A percentile compares a stretch with the other conserved stretches of the same genome.
Conservation (phyloP, 768 basidiomycete genomes). For the Pleurotus tuber-regium region DNA sequence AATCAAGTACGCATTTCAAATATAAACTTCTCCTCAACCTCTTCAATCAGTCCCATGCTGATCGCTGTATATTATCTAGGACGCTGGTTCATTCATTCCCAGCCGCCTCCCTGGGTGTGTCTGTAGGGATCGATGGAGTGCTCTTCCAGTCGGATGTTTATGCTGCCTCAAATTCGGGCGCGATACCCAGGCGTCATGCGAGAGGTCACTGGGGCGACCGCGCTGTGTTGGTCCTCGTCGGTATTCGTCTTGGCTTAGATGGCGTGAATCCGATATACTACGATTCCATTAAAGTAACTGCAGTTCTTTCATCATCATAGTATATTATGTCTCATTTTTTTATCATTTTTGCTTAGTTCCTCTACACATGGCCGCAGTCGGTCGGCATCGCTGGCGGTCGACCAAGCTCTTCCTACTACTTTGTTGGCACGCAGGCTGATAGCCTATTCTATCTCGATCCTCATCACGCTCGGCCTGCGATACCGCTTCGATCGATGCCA, state of each 20-base stretch:
- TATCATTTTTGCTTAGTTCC: constrained; percentile 45
- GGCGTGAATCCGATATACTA: constrained; percentile 96
- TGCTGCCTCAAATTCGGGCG: constrained; percentile 58
- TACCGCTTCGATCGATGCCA: constrained; percentile 58
- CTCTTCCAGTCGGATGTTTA: constrained; percentile 87
- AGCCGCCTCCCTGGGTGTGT: constrained; percentile 76
- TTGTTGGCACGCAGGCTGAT: constrained; percentile 89
- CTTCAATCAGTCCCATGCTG: not conserved
- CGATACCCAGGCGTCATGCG: constrained; percentile 11
- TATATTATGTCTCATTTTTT: not conserved
- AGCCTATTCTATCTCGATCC: constrained; percentile 84
- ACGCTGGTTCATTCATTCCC: constrained; percentile 77
- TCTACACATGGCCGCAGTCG: constrained; percentile 93
- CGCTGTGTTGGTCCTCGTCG: constrained; percentile 84
- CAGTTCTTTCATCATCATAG: no score
- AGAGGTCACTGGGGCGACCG: constrained; percentile 65
- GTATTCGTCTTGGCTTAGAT: constrained; percentile 84
- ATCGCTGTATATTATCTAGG: constrained; percentile 42
- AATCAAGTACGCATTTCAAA: constrained; percentile 67
- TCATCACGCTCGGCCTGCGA: constrained; percentile 72
- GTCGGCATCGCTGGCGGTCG: constrained; percentile 97
- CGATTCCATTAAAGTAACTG: constrained; percentile 57
- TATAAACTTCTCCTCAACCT: not conserved
- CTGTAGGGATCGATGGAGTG: constrained; percentile 78
- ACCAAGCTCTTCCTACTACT: constrained; percentile 97